Evolutionary conservation across 2,329 filamentous ascomycete genomes (phyloP).

Genomic region (Sporothrix curviconia): DNA sequence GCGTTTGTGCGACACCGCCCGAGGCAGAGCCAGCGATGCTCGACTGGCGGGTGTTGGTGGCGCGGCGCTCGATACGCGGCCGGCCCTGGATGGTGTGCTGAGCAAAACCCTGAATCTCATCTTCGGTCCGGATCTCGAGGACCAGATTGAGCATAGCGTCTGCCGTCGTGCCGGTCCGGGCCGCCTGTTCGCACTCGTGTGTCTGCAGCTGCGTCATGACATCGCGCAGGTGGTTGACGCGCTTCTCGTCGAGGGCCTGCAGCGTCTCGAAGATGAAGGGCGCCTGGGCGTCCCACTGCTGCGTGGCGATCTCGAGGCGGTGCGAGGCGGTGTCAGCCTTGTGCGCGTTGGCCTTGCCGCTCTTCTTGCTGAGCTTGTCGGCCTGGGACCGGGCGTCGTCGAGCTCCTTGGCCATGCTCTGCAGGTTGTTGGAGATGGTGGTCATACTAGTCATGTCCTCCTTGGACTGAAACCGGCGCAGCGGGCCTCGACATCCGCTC

Average conservation of each 20-base stretch:
- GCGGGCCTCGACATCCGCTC: conserved; percentile 82
- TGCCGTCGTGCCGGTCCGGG: conserved; percentile 65
- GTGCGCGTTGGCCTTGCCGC: conserved; percentile 64
- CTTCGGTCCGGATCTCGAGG: conserved; percentile 77
- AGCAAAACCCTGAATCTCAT: conserved; percentile 74
- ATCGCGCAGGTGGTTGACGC: conserved; percentile 84
- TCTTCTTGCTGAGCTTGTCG: conserved; percentile 79
- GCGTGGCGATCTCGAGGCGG: conserved; percentile 68
- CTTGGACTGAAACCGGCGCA: conserved; percentile 66
- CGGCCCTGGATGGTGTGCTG: conserved; percentile 38
- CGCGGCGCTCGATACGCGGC: conserved; percentile 37
- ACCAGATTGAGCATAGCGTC: conserved; percentile 76
- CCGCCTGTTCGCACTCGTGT: conserved; percentile 80
- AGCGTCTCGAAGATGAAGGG: conserved; percentile 92
- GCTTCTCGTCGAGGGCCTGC: conserved; percentile 81
- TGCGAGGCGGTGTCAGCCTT: conserved; percentile 70
- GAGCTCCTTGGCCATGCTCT: conserved; percentile 74
- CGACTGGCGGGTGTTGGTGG: conserved; percentile 34
- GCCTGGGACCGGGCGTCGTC: conserved; percentile 76
- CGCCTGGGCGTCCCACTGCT: conserved; percentile 89
- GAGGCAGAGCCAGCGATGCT: conserved; percentile 27
- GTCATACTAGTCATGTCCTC: conserved; percentile 77
- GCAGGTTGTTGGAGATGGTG: conserved; percentile 74
- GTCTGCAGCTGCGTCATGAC: conserved; percentile 89
- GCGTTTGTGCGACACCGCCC: no score